Evolutionary conservation across 2,329 filamentous ascomycete genomes (phyloP).

Genomic region (Aspergillus candidus): DNA sequence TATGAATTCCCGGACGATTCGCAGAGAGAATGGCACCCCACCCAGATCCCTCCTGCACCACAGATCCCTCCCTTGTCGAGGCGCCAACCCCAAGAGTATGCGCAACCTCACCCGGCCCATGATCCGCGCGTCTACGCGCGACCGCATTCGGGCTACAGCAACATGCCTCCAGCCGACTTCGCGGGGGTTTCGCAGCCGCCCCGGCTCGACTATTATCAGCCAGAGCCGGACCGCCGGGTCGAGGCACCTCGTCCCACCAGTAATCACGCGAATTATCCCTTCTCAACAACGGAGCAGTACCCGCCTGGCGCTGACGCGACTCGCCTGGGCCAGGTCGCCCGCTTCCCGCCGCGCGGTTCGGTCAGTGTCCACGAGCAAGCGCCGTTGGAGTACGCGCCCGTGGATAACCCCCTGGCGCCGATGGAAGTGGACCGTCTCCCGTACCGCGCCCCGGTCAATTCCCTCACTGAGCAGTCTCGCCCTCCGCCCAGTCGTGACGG

Average conservation of each 20-base stretch:
- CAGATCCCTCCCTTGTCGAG: conserved; percentile 11
- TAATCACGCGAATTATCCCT: conserved; percentile 13
- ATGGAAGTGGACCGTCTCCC: conserved; percentile 11
- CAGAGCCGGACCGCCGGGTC: conserved; percentile 7
- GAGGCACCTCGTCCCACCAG: conserved; percentile 13
- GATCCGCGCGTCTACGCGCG: conserved; percentile 19
- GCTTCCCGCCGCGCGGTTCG: conserved; percentile 14
- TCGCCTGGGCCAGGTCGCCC: conserved; percentile 16
- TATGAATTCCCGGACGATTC: conserved; percentile 30
- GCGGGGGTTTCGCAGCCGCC: conserved; percentile 14
- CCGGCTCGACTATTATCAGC: conserved; percentile 12
- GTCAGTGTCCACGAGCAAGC: conserved; percentile 15
- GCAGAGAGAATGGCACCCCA: conserved; percentile 22
- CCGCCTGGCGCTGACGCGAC: conserved; percentile 17
- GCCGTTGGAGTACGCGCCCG: conserved; percentile 15
- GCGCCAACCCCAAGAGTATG: conserved; percentile 17
- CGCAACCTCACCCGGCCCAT: conserved; percentile 13
- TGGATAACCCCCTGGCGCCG: neutral
- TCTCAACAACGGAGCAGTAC: conserved; percentile 19
- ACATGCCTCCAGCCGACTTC: conserved; percentile 19
- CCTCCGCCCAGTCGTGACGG: conserved; percentile 19
- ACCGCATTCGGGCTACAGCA: conserved; percentile 22
- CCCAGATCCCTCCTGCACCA: conserved; percentile 11
- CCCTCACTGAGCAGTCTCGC: conserved; percentile 5
- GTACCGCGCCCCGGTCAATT: no score